Evolutionary conservation across 495 filamentous ascomycete genomes (phyloP), one percentile per base, ranked within the genome.

Genomic region (Aspergillus campestris): DNA sequence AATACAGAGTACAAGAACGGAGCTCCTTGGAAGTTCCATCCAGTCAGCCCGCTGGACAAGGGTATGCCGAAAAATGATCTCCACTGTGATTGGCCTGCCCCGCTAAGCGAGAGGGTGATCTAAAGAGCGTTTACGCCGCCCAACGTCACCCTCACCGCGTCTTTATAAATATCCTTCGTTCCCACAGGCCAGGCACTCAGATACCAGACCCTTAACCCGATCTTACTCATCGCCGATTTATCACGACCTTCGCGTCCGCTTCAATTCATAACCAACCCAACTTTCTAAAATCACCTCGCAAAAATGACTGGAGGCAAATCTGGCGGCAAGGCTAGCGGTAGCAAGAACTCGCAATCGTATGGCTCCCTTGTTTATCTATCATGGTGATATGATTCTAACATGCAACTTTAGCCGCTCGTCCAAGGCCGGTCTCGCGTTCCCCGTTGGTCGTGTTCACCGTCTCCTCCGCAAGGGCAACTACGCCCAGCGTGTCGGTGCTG

Each of bases 231-330:
- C 52, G 45, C 46, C 24, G 45, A 45, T 41, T 36, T 46, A 46
- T 36, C 40, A 58, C 44, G 31, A 44, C 40, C 42, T 34, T 33
- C 38, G 15, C 15, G 7, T 24, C 32, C 15, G 1, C 9, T 39
- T 34, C 47, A 41, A 57, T 46, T 44, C 59, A 48, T 61, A 58
- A 65, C 49, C 18, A 55, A 50, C 47, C 47, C 55, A 38, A 31
- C 43, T 43, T 50, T 51, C 42, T 52, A 56, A 68, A 59, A 52
- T 60, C 63, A 59, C 64, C 59, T 68, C 59, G 66, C 80, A 84
- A 95, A 89, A 83, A 96, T 96, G 90, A 94, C 90, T 87, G 84
- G 83, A 75, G 88, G 90, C 75, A 96, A 96, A 77, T 96, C 90
- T 66, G 90, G 90, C 73, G 90, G 90, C 82, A 96, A 96, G 82